Evolutionary conservation across 805 yeast genomes (phyloP), one percentile per base, ranked within the genome.

Genomic region (Cephaloascus fragrans): DNA sequence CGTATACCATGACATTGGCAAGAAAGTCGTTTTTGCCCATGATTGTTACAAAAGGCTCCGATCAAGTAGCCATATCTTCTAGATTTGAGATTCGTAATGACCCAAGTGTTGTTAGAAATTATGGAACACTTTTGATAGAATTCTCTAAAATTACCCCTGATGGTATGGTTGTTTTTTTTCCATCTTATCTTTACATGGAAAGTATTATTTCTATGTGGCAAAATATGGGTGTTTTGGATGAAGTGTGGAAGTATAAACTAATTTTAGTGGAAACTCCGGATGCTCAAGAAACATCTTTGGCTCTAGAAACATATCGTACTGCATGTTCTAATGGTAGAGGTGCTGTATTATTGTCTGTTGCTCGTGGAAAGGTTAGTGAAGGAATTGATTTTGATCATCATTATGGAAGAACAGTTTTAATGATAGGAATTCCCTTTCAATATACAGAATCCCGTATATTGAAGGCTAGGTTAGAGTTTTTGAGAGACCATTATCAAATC

Each of bases 361-460:
- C 99, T 12, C 88, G 99, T 72, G 99, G 99, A 6, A 93, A 93
- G 55, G 98, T 93, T 1, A 84, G 95, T 1, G 99, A 93, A 61
- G 99, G 99, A 44, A 93, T 93, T 49, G 99, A 93, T 87, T 93
- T 93, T 64, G 97, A 93, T 56, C 96, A 93, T 57, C 98, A 93
- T 47, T 93, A 84, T 57, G 99, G 98, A 12, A 76, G 99, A 53
- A 87, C 97, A 0, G 99, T 93, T 44, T 68, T 93, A 44, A 90
- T 93, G 97, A 90, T 93, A 60, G 99, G 99, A 47, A 95, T 93
- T 47, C 99, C 99, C 0, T 93, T 93, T 71, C 99, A 93, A 69
- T 93, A 93, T 59, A 93, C 99, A 0, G 98, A 93, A 56, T 89
- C 97, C 3, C 78, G 97, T 53, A 93, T 93, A 46, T 67, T 93